Base-by-base conservation (phyloP, 352 stramenopile genomes). In the Halophytophthora batemanensis region DNA sequence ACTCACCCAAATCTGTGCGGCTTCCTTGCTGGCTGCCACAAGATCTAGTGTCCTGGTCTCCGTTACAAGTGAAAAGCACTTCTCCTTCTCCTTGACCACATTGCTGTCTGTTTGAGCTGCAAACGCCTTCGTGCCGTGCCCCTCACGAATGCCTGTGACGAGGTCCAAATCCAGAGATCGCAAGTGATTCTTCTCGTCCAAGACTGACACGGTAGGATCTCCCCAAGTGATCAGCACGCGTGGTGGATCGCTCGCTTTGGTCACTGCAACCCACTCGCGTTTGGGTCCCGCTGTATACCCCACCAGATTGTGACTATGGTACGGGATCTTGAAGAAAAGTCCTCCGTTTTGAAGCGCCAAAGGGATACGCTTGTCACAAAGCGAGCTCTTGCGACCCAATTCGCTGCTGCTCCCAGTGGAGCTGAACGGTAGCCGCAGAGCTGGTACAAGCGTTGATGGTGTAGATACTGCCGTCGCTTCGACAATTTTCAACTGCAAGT, bases 321-420 rank as follows among this genome's bases (percentile, higher is more conserved):
- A 94, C 12, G 84, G 80, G 1, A 93, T 69, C 53, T 94, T 94
- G 54, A 79, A 91, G 48, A 93, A 76, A 28, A 93, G 47, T 6
- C 69, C 61, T 6, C 84, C 84, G 50, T 80, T 78, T 19, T 56
- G 47, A 15, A 94, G 65, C 38, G 61, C 61, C 0, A 67, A 14
- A 28, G 77, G 77, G 37, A 89, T 71, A 34, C 29, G 42, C 33
- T 56, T 64, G 12, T 12, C 44, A 29, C 12, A 41, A 19, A n/a
- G 41, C 39, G 51, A 39, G 11, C 12, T 50, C 21, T 53, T 60
- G 25, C 47, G n/a, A 18, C 19, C 59, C 12, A 33, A 36, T 5
- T 37, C 43, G 12, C 19, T 34, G 31, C 3, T 31, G 35, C 59
- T 43, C 12, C 15, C 17, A 6, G 18, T 41, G 17, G 61, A 48